Percentiles rank a stretch among this genome's conserved stretches.
Conservation (phyloP, 106 monocot species). For the Apostasia shenzhenica region DNA sequence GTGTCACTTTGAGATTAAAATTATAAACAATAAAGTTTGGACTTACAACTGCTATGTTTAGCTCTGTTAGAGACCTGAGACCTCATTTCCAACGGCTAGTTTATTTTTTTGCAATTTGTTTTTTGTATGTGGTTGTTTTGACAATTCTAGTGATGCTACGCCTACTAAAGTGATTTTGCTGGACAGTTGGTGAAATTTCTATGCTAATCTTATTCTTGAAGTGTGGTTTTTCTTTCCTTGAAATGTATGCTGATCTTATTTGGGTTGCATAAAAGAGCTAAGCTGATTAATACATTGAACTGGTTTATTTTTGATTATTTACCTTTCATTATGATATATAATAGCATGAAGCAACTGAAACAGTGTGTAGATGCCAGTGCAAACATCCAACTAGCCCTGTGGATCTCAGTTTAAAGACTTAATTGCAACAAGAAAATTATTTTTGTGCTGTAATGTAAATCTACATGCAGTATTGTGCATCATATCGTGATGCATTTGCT, state of each 20-base stretch:
- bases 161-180: too few species aligned
- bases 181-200: too few species aligned
- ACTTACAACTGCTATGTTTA: too few species aligned
- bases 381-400: not conserved
- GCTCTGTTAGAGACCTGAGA: too few species aligned
- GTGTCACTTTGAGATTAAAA: too few species aligned
- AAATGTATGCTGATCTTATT: not conserved
- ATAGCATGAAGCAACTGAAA: not conserved
- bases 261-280: not conserved
- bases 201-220: too few species aligned
- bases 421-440: not conserved
- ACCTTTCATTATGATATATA: not conserved
- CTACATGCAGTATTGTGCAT: not conserved
- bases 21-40: too few species aligned
- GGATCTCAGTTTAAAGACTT: not conserved
- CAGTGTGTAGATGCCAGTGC: not conserved
- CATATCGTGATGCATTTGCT: not conserved
- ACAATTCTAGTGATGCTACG: too few species aligned
- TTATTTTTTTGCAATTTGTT: too few species aligned
- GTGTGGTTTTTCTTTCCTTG: not conserved
- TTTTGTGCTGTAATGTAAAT: not conserved
- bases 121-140: too few species aligned
- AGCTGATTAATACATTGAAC: not conserved
- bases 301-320: not conserved
- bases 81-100: too few species aligned